Percentiles rank a stretch among this genome's conserved stretches.
These are phyloP conservation scores for Aphanomyces astaci DNA, from an alignment of 352 stramenopile genomes.

Conservation along the genomic window DNA sequence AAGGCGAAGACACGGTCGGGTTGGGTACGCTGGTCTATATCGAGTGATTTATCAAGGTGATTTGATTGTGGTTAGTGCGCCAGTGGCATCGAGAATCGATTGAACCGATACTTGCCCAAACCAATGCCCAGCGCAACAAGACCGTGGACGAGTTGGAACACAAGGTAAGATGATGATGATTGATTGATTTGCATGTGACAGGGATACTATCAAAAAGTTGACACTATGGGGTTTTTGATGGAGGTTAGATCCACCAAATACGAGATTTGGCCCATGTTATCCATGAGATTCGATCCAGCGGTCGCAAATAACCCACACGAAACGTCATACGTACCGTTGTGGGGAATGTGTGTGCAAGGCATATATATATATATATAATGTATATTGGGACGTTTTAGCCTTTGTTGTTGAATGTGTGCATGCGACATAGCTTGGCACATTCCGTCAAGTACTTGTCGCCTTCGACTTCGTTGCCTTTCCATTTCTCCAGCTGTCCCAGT, in stretches of 20 bases:
- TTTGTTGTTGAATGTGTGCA: slow-evolving; percentile 40
- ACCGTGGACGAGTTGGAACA: slow-evolving; percentile 12
- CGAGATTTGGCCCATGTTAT: not conserved
- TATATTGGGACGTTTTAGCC: no score
- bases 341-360: not conserved
- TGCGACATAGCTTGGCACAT: slow-evolving; percentile 41
- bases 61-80: slow-evolving; percentile 2
- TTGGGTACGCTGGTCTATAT: not conserved
- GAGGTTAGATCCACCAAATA: slow-evolving; percentile 5
- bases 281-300: not conserved
- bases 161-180: not conserved
- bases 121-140: not conserved
- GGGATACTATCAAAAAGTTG: no score
- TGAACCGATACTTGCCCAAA: not conserved
- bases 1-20: slow-evolving; percentile 16
- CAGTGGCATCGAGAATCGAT: slow-evolving; percentile 9
- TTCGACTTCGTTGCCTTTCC: slow-evolving; percentile 41
- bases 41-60: not conserved
- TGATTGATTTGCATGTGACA: not conserved
- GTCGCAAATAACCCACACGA: not conserved
- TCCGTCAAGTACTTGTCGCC: slow-evolving; percentile 44
- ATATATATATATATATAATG: not conserved
- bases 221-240: no score
- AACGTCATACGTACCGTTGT: no score
- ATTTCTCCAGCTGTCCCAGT: slow-evolving; percentile 70